Evolutionary conservation across 345 rosid genomes (phyloP).

Genomic region (Linum tenue): DNA sequence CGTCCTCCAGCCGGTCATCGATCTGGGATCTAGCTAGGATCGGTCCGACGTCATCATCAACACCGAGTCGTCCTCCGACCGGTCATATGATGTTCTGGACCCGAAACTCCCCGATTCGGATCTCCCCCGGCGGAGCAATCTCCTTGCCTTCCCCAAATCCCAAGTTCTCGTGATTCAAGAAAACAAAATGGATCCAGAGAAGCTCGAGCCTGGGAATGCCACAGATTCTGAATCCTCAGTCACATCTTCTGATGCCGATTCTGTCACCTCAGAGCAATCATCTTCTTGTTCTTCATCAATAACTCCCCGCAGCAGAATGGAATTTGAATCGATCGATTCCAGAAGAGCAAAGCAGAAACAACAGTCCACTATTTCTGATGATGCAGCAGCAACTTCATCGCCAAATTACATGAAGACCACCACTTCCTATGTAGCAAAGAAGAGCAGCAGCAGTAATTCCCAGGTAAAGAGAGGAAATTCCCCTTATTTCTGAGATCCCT

Average conservation of each 20-base stretch:
- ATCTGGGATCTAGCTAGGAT: no score
- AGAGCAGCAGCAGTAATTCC: slow-evolving; percentile 17
- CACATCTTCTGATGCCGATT: background rate
- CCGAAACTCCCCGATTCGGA: no score
- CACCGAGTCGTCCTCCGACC: no score
- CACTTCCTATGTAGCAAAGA: slow-evolving; percentile 23
- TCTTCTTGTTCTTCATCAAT: background rate
- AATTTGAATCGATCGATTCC: no score
- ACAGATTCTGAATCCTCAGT: background rate
- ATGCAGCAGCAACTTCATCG: slow-evolving; percentile 14
- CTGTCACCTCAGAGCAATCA: background rate
- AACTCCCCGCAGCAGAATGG: background rate
- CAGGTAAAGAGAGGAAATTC: slow-evolving; percentile 28
- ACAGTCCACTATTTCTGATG: no score
- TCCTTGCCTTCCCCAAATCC: background rate
- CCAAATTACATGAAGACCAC: slow-evolving; percentile 25
- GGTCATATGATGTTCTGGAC: no score
- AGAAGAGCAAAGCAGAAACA: no score
- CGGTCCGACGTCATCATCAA: no score
- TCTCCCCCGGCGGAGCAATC: no score
- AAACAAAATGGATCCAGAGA: background rate
- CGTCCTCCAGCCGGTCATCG: no score
- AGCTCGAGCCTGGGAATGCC: background rate
- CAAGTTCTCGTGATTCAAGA: background rate
- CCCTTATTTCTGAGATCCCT: background rate